Base-by-base conservation (phyloP, 2,329 filamentous ascomycete species). In the Fusarium austroafricanum region DNA sequence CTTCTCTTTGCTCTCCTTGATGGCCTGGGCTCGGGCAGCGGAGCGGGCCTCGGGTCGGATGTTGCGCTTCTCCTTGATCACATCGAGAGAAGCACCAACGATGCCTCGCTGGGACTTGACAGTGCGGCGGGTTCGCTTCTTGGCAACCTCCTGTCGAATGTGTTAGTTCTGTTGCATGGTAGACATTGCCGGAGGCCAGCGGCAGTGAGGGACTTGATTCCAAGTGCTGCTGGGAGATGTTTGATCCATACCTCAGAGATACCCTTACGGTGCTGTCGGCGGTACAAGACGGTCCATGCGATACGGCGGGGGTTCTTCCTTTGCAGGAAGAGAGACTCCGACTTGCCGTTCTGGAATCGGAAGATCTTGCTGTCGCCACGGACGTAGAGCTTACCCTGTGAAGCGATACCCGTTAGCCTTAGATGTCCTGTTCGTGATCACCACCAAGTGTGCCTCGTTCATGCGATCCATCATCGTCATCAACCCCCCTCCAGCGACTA, bases 291-390 rank as follows among this genome's bases (percentile, higher is more conserved):
- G 76, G 96, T 99, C 96, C 96, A 99, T 77, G 95, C 91, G 84
- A 99, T 98, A 83, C 95, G 94, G 85, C 96, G 95, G 83, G 96
- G 96, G 91, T 99, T 99, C 93, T 99, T 99, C 89, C 96, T 95
- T 90, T 99, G 96, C 78, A 98, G 93, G 91, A 99, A 99, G 76
- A 99, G 93, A 76, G 94, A 97, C 88, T 99, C 96, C 86, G 93
- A 95, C 89, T 99, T 99, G 88, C 96, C 94, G 87, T 97, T 97
- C 87, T 97, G 94, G 92, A 99, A 99, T 83, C 96, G 94, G 92
- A 99, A 99, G 89, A 98, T 90, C 90, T 98, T 99, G 94, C 92
- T 97, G 90, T 99, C 96, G 82, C 95, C 94, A 85, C 96, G 94
- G 89, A 99, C 88, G 88, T 95, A 99, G 87, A 99, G 92, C 89